These are phyloP conservation scores for Diutina siamensis DNA, from an alignment of 1,139 yeast species.

Conservation along the genomic window DNA sequence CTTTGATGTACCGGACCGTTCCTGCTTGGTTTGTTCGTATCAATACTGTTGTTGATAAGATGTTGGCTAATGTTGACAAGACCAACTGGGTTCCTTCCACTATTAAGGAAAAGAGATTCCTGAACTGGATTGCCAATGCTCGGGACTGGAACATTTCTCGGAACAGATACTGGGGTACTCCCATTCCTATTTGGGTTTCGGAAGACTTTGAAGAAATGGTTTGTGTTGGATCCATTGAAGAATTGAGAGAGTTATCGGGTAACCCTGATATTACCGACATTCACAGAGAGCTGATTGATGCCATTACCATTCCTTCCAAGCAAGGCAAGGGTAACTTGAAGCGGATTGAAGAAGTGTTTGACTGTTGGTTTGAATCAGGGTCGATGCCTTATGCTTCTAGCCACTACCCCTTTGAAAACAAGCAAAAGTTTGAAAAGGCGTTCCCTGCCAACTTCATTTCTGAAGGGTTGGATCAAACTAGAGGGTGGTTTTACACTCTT, in stretches of 20 bases:
- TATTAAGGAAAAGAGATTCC: constrained; percentile 88
- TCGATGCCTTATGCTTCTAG: constrained; percentile 97
- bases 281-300: constrained; percentile 88
- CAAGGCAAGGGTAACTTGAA: constrained; percentile 77
- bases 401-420: constrained; percentile 90
- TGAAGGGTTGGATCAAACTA: constrained; percentile 98
- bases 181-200: constrained; percentile 94
- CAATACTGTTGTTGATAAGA: constrained; percentile 73
- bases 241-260: constrained; percentile 77
- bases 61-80: constrained; percentile 73
- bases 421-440: constrained; percentile 52
- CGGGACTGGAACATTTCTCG: constrained; percentile 98
- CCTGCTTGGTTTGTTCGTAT: constrained; percentile 98
- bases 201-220: constrained; percentile 89
- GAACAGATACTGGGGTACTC: constrained; percentile 99
- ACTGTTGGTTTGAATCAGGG: constrained; percentile 99
- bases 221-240: constrained; percentile 84
- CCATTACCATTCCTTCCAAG: constrained; percentile 88
- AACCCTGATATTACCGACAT: constrained; percentile 70
- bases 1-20: constrained; percentile 87
- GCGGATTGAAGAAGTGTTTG: constrained; percentile 96
- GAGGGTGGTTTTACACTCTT: constrained; percentile 99
- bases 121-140: constrained; percentile 96
- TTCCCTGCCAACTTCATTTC: constrained; percentile 91
- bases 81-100: constrained; percentile 92